Evolutionary conservation across 2,329 filamentous ascomycete genomes (phyloP), one percentile per base, ranked within the genome.

Genomic region (Penicillium sp.): DNA sequence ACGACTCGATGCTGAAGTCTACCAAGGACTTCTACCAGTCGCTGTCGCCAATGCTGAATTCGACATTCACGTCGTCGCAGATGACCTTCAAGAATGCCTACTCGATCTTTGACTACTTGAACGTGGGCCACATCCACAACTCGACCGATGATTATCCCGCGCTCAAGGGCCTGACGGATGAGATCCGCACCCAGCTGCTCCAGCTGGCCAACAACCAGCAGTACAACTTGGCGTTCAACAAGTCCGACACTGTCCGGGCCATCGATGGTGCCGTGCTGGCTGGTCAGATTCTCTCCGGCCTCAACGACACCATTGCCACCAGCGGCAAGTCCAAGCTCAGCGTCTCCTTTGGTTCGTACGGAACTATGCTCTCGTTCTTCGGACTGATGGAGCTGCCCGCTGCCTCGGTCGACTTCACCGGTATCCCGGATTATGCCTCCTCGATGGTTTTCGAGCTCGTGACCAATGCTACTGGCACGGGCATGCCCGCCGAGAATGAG

Each of bases 351-450:
- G 86, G 86, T 64, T 81, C 85, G 33, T 89, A 89, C 74, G 85
- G 78, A 5, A 83, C 82, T 28, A 87, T 88, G 73, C 71, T 84
- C 43, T 85, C 84, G 2, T 87, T 87, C 78, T 88, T 88, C 73
- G 85, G 85, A 25, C 81, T 88, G 19, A 77, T 83, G 1, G 77
- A 84, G 60, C 75, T 89, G 52, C 73, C 79, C 5, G 58, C 68
- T 28, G 82, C 79, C 1, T 85, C 82, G 60, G 67, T 78, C 1
- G 80, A 90, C 74, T 96, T 97, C 80, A 87, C 80, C 61, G 90
- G 90, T 57, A 81, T 97, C 13, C 87, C 89, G n/a, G 89, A 93
- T 78, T 97, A 97, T 71, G 92, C 92, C 5, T 89, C 88, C 2
- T 87, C 87, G 65, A 92, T 96, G 85, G 83, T 83, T 6, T 93